Evolutionary conservation across 2,329 filamentous ascomycete genomes (phyloP).

Genomic region (Neopestalotiopsis sp.): DNA sequence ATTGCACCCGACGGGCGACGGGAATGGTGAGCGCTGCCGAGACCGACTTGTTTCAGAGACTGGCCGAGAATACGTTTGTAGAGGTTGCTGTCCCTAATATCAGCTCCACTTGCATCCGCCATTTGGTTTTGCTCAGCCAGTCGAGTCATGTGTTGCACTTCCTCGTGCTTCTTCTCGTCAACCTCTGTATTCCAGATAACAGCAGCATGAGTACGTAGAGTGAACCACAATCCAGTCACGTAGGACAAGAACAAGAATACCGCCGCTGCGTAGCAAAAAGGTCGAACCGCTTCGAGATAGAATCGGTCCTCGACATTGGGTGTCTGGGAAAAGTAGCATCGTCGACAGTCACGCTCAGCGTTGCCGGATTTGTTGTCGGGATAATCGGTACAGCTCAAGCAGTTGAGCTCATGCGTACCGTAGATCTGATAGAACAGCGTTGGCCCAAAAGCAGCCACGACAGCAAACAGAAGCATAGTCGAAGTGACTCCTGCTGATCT

Average conservation of each 20-base stretch:
- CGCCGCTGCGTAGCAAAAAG: slow-evolving; percentile 91
- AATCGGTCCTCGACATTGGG: slow-evolving; percentile 87
- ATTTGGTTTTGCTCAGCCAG: slow-evolving; percentile 42
- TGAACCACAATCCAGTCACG: slow-evolving; percentile 93
- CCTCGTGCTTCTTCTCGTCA: slow-evolving; percentile 75
- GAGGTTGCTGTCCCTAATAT: slow-evolving; percentile 85
- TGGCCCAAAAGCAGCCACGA: slow-evolving; percentile 92
- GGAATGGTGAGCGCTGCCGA: slow-evolving; percentile 50
- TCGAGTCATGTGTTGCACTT: slow-evolving; percentile 39
- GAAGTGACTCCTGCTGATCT: slow-evolving; percentile 95
- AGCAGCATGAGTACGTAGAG: slow-evolving; percentile 90
- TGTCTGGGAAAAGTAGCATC: slow-evolving; percentile 91
- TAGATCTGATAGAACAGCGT: slow-evolving; percentile 99
- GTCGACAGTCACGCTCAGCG: slow-evolving; percentile 76
- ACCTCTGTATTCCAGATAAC: slow-evolving; percentile 93
- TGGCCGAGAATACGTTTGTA: slow-evolving; percentile 95
- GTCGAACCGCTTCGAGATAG: slow-evolving; percentile 87
- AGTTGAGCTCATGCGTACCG: slow-evolving; percentile 94
- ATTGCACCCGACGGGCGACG: slow-evolving; percentile 30
- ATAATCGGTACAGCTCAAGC: slow-evolving; percentile 66
- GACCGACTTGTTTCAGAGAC: slow-evolving; percentile 82
- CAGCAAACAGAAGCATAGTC: slow-evolving; percentile 95
- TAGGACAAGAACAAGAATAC: slow-evolving; percentile 89
- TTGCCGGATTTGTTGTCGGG: slow-evolving; percentile 41
- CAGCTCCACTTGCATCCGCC: slow-evolving; percentile 58